Conservation (phyloP, 768 basidiomycete genomes). For the Leucosporidium yakuticum region DNA sequence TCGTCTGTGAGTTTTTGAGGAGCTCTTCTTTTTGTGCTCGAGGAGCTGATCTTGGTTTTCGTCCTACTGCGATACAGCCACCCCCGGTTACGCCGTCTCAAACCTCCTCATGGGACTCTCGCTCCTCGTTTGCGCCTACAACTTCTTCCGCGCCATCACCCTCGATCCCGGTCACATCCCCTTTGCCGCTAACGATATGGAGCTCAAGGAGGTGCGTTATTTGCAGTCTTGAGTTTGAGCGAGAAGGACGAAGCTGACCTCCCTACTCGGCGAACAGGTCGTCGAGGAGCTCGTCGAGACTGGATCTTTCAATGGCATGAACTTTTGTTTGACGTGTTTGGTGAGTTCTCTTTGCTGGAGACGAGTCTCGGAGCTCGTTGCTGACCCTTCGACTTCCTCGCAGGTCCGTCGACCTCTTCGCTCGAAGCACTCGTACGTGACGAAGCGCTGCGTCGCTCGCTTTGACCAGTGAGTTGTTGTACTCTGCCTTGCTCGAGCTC, state of each 20-base stretch:
- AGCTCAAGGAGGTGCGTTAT: constrained; percentile 70
- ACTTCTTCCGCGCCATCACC: constrained; percentile 82
- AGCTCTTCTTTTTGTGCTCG: not conserved
- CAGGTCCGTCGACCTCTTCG: constrained; percentile 82
- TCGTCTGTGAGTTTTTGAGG: constrained; percentile 67
- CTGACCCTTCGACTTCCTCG: not conserved
- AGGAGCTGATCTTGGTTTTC: not conserved
- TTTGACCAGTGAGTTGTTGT: constrained; percentile 74
- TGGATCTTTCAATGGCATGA: constrained; percentile 86
- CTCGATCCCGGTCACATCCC: constrained; percentile 87
- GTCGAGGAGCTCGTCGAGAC: constrained; percentile 85
- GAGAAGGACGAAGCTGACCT: not conserved
- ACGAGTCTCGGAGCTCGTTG: not conserved
- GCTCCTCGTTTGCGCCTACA: constrained; percentile 69
- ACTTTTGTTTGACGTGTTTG: constrained; percentile 96
- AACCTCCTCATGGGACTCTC: constrained; percentile 70
- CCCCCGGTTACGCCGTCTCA: constrained; percentile 62
- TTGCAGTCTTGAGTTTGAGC: not conserved
- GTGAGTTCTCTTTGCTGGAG: constrained; percentile 45
- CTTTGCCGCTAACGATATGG: constrained; percentile 69
- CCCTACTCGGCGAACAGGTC: constrained; percentile 50
- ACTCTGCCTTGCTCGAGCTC: constrained; percentile 12
- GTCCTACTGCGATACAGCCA: not conserved
- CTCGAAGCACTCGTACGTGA: constrained; percentile 90
- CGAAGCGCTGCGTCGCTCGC: constrained; percentile 79